Conservation (phyloP, 768 basidiomycete species). For the Favolaschia claudopus region DNA sequence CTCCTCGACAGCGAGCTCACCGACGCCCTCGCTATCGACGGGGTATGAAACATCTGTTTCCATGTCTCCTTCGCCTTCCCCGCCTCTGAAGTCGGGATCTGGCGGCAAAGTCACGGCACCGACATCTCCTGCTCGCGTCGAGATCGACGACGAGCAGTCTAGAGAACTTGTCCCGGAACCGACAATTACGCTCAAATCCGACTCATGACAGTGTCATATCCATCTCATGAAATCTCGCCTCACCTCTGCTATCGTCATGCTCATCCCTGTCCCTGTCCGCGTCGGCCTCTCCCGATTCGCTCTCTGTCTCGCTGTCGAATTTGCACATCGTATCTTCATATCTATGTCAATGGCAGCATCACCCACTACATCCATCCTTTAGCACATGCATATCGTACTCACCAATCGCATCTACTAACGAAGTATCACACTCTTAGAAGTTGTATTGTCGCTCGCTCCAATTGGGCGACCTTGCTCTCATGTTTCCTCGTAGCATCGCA, state of each 20-base stretch:
- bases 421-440: too few relatives aligned
- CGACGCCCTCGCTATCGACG: conserved; percentile 60
- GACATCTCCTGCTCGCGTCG: conserved; percentile 5
- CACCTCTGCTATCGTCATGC: too few relatives aligned
- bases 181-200: neutral
- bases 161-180: neutral
- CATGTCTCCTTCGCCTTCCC: conserved; percentile 52
- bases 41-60: conserved; percentile 63
- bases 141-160: conserved; percentile 1
- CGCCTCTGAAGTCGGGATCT: conserved; percentile 47
- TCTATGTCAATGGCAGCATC: conserved; percentile 4
- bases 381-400: conserved; percentile 5
- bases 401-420: conserved; percentile 15
- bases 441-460: too few relatives aligned
- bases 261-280: neutral
- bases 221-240: too few relatives aligned
- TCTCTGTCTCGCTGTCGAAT: conserved; percentile 1
- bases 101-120: conserved; percentile 32
- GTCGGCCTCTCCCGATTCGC: neutral
- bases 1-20: conserved; percentile 59
- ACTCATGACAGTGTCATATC: conserved; percentile 13
- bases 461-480: conserved; percentile 4
- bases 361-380: neutral
- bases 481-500: conserved; percentile 16
- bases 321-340: conserved; percentile 6